Conservation (phyloP, 306 rosid species). For the Fagus sylvatica region DNA sequence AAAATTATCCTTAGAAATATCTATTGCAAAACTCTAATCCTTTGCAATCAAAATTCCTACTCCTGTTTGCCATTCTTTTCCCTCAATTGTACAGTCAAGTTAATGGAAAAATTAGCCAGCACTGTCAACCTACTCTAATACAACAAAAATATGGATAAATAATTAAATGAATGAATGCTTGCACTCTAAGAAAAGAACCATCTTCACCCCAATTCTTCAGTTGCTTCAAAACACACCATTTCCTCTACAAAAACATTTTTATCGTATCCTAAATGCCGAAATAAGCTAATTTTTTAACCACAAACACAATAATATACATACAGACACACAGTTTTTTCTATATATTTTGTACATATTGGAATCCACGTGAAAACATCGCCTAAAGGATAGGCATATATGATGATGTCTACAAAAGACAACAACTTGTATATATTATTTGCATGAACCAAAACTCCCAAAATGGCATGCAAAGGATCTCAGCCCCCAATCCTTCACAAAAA, state of each 20-base stretch:
- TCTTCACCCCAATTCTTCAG: not conserved
- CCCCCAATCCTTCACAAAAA: constrained; percentile 4
- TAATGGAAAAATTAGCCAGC: not conserved
- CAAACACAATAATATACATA: constrained; percentile 15
- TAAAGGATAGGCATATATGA: not conserved
- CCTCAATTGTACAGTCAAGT: not conserved
- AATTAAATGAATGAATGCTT: not conserved
- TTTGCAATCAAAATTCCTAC: not conserved
- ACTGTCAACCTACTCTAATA: not conserved
- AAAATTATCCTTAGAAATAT: no score
- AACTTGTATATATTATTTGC: constrained; percentile 16
- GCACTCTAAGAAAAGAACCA: not conserved
- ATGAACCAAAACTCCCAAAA: constrained; percentile 34
- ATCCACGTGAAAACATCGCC: constrained; percentile 15
- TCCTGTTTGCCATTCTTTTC: not conserved
- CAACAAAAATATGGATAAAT: not conserved
- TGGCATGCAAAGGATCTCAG: constrained; percentile 20
- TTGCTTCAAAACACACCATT: not conserved
- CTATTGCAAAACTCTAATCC: not conserved
- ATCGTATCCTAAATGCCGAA: not conserved
- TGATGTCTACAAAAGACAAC: not conserved
- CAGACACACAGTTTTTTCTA: constrained; percentile 25
- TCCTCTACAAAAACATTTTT: not conserved
- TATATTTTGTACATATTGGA: constrained; percentile 38
- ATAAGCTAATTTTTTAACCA: not conserved